Base-by-base conservation (phyloP, 2,329 filamentous ascomycete species). In the Neofusicoccum parvum region DNA sequence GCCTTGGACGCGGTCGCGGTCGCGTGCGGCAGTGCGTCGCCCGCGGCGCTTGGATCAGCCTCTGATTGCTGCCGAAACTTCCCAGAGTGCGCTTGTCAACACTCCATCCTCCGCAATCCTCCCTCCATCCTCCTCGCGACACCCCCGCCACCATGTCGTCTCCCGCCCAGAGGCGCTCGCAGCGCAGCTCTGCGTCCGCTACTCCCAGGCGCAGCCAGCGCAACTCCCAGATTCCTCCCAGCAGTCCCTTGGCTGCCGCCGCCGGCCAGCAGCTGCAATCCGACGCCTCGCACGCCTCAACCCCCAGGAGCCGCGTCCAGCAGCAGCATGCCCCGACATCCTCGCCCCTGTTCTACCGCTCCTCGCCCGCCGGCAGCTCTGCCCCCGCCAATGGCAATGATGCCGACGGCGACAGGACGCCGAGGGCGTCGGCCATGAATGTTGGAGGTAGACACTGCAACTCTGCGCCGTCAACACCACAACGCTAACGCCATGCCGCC, bases 301-400 rank as follows among this genome's bases (percentile, higher is more conserved):
- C 78, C 72, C 74, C 75, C 72, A 63, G 74, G 77, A 68, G 73
- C 77, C 59, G 64, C 86, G 84, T 1, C 84, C 84, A 34, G 79
- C 80, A 64, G 41, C 56, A 66, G 15, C 74, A 76, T 63, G 74
- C 82, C 41, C 81, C 89, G 68, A 86, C 87, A 5, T 95, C 92
- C 3, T 96, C 93, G 66, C 94, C 94, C 46, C 83, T 97, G 69
- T 91, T 92, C 78, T 96, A 89, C 78, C 87, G 83, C 68, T 89
- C 87, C 0, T 89, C 87, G 17, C 86, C 88, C 6, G 76, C 72
- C 10, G 80, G 80, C 59, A 79, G 77, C 41, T 80, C 79, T 34
- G 41, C 39, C 9, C 54, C 54, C 65, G 71, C 64, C 74, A 79
- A 72, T 75, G 79, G 72, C 72, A 78, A 81, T 39, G 77, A 78